Evolutionary conservation across 2,329 filamentous ascomycete genomes (phyloP).

Genomic region (Ophiostoma sp.): DNA sequence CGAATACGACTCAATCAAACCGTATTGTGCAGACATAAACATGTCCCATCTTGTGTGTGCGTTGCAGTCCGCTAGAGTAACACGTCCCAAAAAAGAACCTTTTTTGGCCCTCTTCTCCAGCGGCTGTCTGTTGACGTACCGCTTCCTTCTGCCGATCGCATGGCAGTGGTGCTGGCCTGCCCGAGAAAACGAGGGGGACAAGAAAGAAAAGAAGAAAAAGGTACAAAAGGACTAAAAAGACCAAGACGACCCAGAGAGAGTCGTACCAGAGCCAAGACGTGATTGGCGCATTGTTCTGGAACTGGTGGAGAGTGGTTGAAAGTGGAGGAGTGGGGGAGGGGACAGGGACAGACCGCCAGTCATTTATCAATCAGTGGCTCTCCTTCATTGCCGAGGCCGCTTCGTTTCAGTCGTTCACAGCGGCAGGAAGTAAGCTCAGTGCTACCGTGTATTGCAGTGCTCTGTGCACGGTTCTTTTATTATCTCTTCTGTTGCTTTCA

Average conservation of each 20-base stretch:
- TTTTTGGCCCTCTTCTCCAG: background rate
- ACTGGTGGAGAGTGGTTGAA: background rate
- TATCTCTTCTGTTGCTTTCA: no score
- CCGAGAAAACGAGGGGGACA: background rate
- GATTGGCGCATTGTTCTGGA: background rate
- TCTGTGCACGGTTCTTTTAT: no score
- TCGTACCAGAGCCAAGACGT: background rate
- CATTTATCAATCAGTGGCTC: constrained; percentile 1
- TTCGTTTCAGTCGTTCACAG: background rate
- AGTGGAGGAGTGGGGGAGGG: background rate
- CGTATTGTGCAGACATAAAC: background rate
- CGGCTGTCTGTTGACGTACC: background rate
- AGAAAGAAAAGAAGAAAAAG: background rate
- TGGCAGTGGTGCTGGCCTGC: background rate
- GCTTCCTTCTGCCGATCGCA: background rate
- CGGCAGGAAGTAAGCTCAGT: background rate
- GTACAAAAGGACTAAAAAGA: background rate
- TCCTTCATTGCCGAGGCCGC: background rate
- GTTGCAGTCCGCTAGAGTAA: background rate
- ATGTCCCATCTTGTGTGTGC: background rate
- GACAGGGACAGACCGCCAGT: background rate
- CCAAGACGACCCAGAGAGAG: background rate
- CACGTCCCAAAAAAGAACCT: no score
- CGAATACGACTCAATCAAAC: background rate
- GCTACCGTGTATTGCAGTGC: background rate